Evolutionary conservation across 345 rosid genomes (phyloP), one percentile per base, ranked within the genome.

Genomic region (Isatis tinctoria): DNA sequence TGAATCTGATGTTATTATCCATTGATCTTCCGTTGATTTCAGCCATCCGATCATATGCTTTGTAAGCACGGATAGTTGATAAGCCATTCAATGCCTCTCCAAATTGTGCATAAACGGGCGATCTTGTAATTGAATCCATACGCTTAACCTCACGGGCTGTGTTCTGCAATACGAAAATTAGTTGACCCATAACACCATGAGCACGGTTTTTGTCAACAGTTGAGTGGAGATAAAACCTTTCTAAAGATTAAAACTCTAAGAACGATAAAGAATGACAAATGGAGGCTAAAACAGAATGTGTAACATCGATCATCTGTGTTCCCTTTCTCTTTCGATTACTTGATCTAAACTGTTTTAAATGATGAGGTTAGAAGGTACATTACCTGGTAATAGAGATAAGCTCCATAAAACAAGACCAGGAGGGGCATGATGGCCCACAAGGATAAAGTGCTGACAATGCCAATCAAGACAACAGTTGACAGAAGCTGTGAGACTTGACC

Each of bases 101-200:
- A 76, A 95, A 95, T 69, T 95, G 99, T 40, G 99, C 99, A 82
- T 95, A 92, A 47, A 95, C 97, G 3, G 99, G 99, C 20, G 99
- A 95, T 87, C 99, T 87, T 40, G 89, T 79, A 52, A 89, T 70
- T 36, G 99, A 95, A 82, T 95, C 99, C 82, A 95, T 74, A 58
- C 99, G 96, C 87, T 95, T 95, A 62, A 95, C 91, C 87, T 95
- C 99, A 67, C 99, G 99, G 0, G 98, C 93, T 6, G 99, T 92
- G 85, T 89, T 92, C 99, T 76, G 61, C 71, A 70, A 18, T 54
- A 36, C 13, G 59, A 33, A 62, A 35, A 69, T 24, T 40, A 28
- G 44, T 54, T 76, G 17, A 45, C 30, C 43, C 62, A 60, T 61
- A 44, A 10, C 39, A 44, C 28, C 28, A 65, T 16, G 45, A 20